A percentile compares a stretch with the other conserved stretches of the same genome.
phyloP scores from a whole-genome alignment of 441 rosid species.

The Erodium moschatum region DNA sequence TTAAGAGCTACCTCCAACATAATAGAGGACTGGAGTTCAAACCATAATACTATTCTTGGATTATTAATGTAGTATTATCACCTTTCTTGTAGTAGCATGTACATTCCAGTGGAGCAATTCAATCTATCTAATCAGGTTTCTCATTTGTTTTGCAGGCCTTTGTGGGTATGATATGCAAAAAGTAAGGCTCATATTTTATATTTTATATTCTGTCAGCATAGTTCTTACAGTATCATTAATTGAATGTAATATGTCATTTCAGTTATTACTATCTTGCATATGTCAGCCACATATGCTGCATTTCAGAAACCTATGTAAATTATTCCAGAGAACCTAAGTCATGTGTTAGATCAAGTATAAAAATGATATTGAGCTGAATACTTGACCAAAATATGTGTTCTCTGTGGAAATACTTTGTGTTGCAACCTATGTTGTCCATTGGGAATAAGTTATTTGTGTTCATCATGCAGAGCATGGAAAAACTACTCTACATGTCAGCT shows the following conservation, averaged over 20 bases:
- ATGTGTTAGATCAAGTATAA: neutral
- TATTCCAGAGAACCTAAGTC: neutral
- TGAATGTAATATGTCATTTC: neutral
- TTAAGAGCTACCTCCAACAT: no score
- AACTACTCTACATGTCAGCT: conserved; percentile 41
- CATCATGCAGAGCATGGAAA: conserved; percentile 41
- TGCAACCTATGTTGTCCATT: neutral
- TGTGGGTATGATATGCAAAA: conserved; percentile 41
- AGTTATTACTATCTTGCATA: neutral
- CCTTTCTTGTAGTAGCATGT: neutral
- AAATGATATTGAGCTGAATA: neutral
- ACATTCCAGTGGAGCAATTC: neutral
- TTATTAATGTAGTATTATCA: no score
- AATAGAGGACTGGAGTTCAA: no score
- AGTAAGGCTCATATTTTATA: conserved; percentile 20
- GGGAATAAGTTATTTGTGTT: conserved; percentile 1
- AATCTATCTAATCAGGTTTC: neutral
- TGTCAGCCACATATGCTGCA: neutral
- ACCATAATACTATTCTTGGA: no score
- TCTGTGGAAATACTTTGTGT: neutral
- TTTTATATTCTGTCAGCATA: neutral
- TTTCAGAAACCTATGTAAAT: neutral
- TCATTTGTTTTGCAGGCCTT: conserved; percentile 27
- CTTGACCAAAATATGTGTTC: neutral
- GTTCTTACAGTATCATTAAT: neutral